Evolutionary conservation across 768 basidiomycete genomes (phyloP), one percentile per base, ranked within the genome.

Genomic region (Epithele typhae): DNA sequence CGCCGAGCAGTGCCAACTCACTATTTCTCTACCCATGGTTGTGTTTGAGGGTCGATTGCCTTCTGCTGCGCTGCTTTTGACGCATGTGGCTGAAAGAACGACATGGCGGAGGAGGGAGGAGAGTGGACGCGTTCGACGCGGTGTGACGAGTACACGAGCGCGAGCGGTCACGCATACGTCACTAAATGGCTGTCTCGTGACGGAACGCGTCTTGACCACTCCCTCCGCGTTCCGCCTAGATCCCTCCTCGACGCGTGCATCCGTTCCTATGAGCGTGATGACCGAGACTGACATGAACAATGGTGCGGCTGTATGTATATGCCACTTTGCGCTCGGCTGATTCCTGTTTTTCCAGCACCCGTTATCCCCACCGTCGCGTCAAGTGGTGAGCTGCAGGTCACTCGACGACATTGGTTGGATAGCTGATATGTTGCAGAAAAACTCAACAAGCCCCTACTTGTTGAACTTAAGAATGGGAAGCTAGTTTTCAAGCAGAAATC

Each of bases 11-110:
- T 14, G 8, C 8, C 7, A 30, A 68, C 81, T 40, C 34, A 94
- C 93, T 98, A 99, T 79, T 97, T 97, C 70, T 99, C 96, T 0
- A 99, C 93, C 96, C 96, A 99, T 51, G 96, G 92, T 61, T 92
- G 90, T 32, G 81, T 64, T 18, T 70, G 72, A 11, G 81, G 81
- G 46, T 82, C 80, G 9, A 73, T 66, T 1, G 53, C 35, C 18
- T 61, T 63, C 37, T 67, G 67, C 18, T 66, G 63, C 18, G 60
- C 50, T 40, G 62, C 54, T 18, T 45, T 46, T 15, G 49, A 30
- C 23, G 50, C 43, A 74, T 53, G 66, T 58, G 24, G 68, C 49
- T 38, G 68, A 63, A 89, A 87, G 72, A 89, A 88, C 47, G 80
- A 71, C 82, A 87, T 85, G 52, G 37, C 37, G 46, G 25, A 23